Evolutionary conservation across 2,329 filamentous ascomycete species (phyloP).

Genomic region (Pyricularia pennisetigena): DNA sequence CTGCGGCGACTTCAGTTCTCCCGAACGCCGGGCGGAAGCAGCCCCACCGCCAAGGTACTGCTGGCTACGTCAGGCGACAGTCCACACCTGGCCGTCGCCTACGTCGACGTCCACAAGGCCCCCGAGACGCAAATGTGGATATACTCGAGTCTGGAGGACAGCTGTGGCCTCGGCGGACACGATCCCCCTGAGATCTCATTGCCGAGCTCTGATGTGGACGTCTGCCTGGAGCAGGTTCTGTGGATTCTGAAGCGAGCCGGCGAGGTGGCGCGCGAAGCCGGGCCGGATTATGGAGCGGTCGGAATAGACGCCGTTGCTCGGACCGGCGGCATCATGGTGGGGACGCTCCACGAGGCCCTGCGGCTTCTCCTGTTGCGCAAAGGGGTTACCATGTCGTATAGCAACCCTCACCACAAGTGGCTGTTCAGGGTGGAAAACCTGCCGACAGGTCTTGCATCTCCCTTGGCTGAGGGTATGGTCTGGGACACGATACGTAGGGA

Average conservation of each 20-base stretch:
- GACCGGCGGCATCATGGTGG: conserved; percentile 24
- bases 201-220: conserved; percentile 8
- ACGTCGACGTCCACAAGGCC: conserved; percentile 48
- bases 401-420: conserved; percentile 44
- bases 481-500: conserved; percentile 43
- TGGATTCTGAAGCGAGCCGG: conserved; percentile 18
- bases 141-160: conserved; percentile 42
- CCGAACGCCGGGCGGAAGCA: conserved; percentile 20
- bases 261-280: conserved; percentile 15
- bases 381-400: conserved; percentile 15
- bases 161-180: not conserved
- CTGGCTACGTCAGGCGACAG: conserved; percentile 16
- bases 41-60: conserved; percentile 33
- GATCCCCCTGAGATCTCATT: not conserved
- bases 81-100: conserved; percentile 42
- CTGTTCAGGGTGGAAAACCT: conserved; percentile 39
- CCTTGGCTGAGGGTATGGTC: conserved; percentile 34
- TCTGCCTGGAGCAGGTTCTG: conserved; percentile 23
- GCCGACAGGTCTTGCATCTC: conserved; percentile 17
- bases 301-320: conserved; percentile 16
- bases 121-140: conserved; percentile 59
- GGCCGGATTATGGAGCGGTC: not conserved
- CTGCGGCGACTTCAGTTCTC: conserved; percentile 54
- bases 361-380: conserved; percentile 17
- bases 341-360: conserved; percentile 28